Evolutionary conservation across 306 rosid species (phyloP).

Genomic region (Dalbergia oliveri): DNA sequence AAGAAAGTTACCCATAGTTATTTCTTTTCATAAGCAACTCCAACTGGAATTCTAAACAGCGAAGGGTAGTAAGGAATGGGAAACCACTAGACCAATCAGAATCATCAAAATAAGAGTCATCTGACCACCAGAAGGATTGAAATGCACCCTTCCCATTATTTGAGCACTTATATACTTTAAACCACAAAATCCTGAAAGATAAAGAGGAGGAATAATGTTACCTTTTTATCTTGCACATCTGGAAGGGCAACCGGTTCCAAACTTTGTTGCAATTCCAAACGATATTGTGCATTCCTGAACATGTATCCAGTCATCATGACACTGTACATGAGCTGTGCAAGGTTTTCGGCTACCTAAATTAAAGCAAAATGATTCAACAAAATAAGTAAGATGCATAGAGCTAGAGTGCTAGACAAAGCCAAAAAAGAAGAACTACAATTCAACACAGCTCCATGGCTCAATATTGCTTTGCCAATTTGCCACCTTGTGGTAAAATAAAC

Average conservation of each 20-base stretch:
- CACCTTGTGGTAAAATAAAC: constrained; percentile 23
- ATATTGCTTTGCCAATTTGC: constrained; percentile 21
- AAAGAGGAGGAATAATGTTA: constrained; percentile 41
- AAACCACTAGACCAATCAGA: constrained; percentile 11
- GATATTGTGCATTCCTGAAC: constrained; percentile 94
- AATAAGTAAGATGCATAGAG: constrained; percentile 29
- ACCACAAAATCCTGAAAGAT: constrained; percentile 23
- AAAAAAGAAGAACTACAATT: constrained; percentile 13
- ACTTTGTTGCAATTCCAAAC: constrained; percentile 93
- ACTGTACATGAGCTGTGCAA: constrained; percentile 99
- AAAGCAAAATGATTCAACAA: constrained; percentile 45
- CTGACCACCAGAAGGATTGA: constrained; percentile 10
- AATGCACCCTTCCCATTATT: constrained; percentile 12
- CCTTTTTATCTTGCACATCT: constrained; percentile 81
- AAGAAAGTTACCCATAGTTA: constrained; percentile 2
- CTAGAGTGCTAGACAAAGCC: constrained; percentile 31
- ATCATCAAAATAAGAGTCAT: constrained; percentile 14
- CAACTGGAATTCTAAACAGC: constrained; percentile 2
- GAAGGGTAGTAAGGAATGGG: constrained; percentile 13
- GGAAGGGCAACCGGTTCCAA: constrained; percentile 96
- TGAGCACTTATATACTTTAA: constrained; percentile 18
- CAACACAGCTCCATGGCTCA: constrained; percentile 13
- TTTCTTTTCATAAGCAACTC: constrained; percentile 25
- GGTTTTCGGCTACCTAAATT: constrained; percentile 94
- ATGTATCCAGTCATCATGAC: constrained; percentile 98